Percentiles rank a stretch among this genome's conserved stretches.
Evolutionary conservation across 495 filamentous ascomycete species (phyloP).

Genomic region (Tuber melanosporum): DNA sequence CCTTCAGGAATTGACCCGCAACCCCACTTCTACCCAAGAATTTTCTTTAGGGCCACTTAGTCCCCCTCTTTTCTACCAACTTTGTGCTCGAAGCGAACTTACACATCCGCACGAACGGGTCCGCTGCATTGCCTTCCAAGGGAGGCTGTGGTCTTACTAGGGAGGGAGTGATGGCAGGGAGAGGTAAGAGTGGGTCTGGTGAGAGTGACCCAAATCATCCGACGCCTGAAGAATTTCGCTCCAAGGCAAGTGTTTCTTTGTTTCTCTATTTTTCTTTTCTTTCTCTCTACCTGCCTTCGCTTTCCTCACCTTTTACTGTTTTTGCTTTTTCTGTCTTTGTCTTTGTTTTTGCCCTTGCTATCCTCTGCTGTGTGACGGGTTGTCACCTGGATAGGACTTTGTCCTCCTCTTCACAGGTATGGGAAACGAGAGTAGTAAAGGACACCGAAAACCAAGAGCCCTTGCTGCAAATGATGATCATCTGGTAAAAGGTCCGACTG

Average conservation of each 20-base stretch:
- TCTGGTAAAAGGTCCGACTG: slow-evolving; percentile 40
- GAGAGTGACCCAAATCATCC: slow-evolving; percentile 23
- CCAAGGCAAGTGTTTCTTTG: slow-evolving; percentile 30
- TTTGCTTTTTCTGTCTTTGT: neutral
- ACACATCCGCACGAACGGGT: slow-evolving; percentile 4
- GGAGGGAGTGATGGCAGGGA: slow-evolving; percentile 28
- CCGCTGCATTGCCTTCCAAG: slow-evolving; percentile 20
- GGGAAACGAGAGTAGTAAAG: slow-evolving; percentile 14
- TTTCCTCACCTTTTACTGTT: slow-evolving; percentile 18
- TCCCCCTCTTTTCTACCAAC: slow-evolving; percentile 12
- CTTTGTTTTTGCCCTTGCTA: neutral
- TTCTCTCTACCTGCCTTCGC: neutral
- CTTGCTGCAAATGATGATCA: slow-evolving; percentile 37
- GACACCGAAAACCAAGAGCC: slow-evolving; percentile 12
- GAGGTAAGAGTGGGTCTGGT: slow-evolving; percentile 23
- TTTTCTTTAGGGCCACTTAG: slow-evolving; percentile 21
- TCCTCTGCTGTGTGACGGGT: neutral
- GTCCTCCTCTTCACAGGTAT: slow-evolving; percentile 27
- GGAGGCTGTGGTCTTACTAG: slow-evolving; percentile 23
- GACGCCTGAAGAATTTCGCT: slow-evolving; percentile 16
- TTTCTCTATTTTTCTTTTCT: slow-evolving; percentile 9
- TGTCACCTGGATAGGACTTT: slow-evolving; percentile 9
- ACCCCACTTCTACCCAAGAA: slow-evolving; percentile 34
- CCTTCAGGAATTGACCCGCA: slow-evolving; percentile 35
- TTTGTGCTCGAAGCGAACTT: slow-evolving; percentile 5